These are phyloP conservation scores for Begonia loranthoides DNA, from an alignment of 306 rosid species.

Conservation along the genomic window DNA sequence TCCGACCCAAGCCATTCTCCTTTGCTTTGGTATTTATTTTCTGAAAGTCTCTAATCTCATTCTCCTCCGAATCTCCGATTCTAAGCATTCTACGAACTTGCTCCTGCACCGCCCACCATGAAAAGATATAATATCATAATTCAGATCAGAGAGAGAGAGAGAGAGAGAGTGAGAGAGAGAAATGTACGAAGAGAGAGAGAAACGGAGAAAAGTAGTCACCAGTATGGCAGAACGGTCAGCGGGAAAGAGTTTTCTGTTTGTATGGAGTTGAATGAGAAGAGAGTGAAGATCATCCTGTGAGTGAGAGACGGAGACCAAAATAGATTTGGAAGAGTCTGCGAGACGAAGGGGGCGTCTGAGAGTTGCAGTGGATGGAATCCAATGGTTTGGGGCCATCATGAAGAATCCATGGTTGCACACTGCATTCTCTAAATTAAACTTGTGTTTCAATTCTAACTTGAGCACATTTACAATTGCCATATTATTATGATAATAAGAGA, in stretches of 20 bases:
- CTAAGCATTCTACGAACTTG: slow-evolving; percentile 26
- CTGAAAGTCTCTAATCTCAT: neutral
- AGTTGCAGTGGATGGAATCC: slow-evolving; percentile 21
- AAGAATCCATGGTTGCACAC: slow-evolving; percentile 34
- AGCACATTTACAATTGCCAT: no score
- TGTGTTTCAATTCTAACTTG: neutral
- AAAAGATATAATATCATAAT: no score
- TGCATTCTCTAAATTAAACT: slow-evolving; percentile 17
- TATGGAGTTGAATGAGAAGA: slow-evolving; percentile 12
- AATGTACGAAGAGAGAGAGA: neutral
- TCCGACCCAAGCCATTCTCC: slow-evolving; percentile 8
- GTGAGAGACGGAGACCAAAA: slow-evolving; percentile 14
- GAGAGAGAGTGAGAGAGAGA: no score
- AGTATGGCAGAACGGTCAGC: slow-evolving; percentile 3
- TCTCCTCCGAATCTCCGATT: slow-evolving; percentile 9
- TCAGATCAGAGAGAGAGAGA: neutral
- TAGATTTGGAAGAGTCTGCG: slow-evolving; percentile 1
- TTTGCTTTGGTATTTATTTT: slow-evolving; percentile 1
- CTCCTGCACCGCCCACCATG: neutral
- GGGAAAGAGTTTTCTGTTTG: neutral
- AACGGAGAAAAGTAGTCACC: neutral
- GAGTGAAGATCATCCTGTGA: neutral
- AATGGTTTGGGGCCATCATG: slow-evolving; percentile 37
- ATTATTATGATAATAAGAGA: no score
- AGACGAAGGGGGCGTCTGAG: slow-evolving; percentile 28